Evolutionary conservation across 2,329 filamentous ascomycete species (phyloP).

Genomic region (Neocucurbitaria cava): DNA sequence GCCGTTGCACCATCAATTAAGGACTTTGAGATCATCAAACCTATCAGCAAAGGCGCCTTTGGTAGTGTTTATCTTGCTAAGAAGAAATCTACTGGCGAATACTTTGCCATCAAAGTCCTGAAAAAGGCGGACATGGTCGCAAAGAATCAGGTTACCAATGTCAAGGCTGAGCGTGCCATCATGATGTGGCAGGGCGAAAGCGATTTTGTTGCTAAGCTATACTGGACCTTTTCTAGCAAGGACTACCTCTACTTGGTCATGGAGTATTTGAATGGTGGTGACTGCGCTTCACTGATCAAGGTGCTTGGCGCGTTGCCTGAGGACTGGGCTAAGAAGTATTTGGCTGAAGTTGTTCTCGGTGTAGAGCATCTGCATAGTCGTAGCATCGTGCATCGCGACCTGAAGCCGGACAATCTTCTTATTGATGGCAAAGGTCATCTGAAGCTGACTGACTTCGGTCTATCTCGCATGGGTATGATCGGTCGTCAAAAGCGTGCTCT

Average conservation of each 20-base stretch:
- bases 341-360: slow-evolving; percentile 94
- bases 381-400: slow-evolving; percentile 93
- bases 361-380: slow-evolving; percentile 94
- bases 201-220: slow-evolving; percentile 97
- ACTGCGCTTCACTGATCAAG: slow-evolving; percentile 96
- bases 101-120: slow-evolving; percentile 97
- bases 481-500: slow-evolving; percentile 94
- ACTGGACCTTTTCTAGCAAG: slow-evolving; percentile 99
- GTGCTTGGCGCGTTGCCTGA: slow-evolving; percentile 89
- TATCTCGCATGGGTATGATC: slow-evolving; percentile 96
- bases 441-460: slow-evolving; percentile 95
- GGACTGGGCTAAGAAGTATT: slow-evolving; percentile 97
- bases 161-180: slow-evolving; percentile 97
- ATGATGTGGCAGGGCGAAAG: slow-evolving; percentile 99
- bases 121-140: slow-evolving; percentile 99
- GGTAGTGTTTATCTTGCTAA: slow-evolving; percentile 97
- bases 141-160: slow-evolving; percentile 98
- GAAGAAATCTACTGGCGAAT: slow-evolving; percentile 98
- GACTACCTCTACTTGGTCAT: slow-evolving; percentile 98
- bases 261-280: slow-evolving; percentile 98
- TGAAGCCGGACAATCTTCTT: slow-evolving; percentile 96
- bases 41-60: slow-evolving; percentile 98
- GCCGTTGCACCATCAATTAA: slow-evolving; percentile 96
- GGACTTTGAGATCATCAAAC: slow-evolving; percentile 99
- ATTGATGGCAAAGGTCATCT: slow-evolving; percentile 97